Base-by-base conservation (phyloP, 129 eudicot species). In the Cynara cardunculus region DNA sequence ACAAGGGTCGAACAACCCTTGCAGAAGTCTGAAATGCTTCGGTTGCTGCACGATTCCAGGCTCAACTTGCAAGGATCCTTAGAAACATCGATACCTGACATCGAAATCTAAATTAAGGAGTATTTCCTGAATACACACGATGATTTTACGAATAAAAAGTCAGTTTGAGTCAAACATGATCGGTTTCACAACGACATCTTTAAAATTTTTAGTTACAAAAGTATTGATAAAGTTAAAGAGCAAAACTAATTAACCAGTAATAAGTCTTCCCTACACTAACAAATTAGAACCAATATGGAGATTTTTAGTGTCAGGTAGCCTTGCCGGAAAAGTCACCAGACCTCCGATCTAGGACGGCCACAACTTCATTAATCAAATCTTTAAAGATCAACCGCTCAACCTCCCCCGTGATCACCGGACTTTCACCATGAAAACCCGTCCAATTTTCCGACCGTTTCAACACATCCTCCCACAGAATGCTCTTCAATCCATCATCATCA, bases 301-400 rank as follows among this genome's bases (percentile, higher is more conserved):
- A 56, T 56, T 56, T 26, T 16, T 46, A 46, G 8, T 18, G 4
- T 74, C 69, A 5, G 25, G 69, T 53, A 69, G 28, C 7, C 34
- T 53, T 28, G 69, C 69, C 5, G 46, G 44, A 44, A 75, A 53
- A 53, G 10, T 53, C 69, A 53, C 68, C 67, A 11, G 69, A 74
- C 25, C 78, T 74, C 25, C 21, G 61, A 28, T 70, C 65, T 1
- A 31, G 0, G 4, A 6, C 5, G 35, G 35, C 35, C 35, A 91
- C 90, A 76, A 93, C 68, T 78, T 93, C 98, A 11, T 86, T 78
- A 21, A 93, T 91, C 70, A 93, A 87, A 71, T 91, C 98, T 76
- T 91, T 91, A 44, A 93, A 93, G 70, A 93, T 90, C 53, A 82
- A 80, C 46, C 90, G 81, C 76, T 93, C 98, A 12, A 93, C 79